A percentile compares a stretch with the other conserved stretches of the same genome.
phyloP scores from a whole-genome alignment of 108 stramenopile genomes.

The Epipyxis sp. region DNA sequence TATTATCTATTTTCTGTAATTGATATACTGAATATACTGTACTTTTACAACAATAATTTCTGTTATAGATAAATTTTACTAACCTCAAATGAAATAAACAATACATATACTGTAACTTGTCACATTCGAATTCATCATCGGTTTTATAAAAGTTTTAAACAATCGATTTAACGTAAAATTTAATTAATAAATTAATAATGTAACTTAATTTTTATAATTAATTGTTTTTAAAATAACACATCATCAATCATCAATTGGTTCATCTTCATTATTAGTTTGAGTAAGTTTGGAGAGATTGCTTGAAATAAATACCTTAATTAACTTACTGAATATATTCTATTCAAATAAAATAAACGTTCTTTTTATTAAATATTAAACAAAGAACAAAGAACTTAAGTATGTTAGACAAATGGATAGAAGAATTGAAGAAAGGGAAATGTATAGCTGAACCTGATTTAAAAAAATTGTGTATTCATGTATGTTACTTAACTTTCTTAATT shows the following conservation, averaged over 20 bases:
- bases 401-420: slow-evolving; percentile 26
- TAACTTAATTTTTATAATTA: background rate
- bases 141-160: too few relatives aligned
- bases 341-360: background rate
- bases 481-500: background rate
- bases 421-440: slow-evolving; percentile 29
- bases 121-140: too few relatives aligned
- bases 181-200: too few relatives aligned
- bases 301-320: background rate
- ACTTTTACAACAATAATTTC: too few relatives aligned
- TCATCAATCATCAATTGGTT: background rate
- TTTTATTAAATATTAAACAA: too few relatives aligned
- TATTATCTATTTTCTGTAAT: too few relatives aligned
- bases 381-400: slow-evolving; percentile 1
- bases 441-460: slow-evolving; percentile 29
- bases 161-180: too few relatives aligned
- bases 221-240: background rate
- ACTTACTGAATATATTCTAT: background rate
- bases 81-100: too few relatives aligned
- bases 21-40: too few relatives aligned
- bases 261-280: background rate
- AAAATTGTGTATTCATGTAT: slow-evolving; percentile 9
- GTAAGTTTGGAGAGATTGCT: background rate
- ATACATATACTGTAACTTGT: too few relatives aligned
- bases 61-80: too few relatives aligned